A percentile compares a stretch with the other conserved stretches of the same genome.
Conservation (phyloP, 306 rosid species). For the Sicyos baderoa region DNA sequence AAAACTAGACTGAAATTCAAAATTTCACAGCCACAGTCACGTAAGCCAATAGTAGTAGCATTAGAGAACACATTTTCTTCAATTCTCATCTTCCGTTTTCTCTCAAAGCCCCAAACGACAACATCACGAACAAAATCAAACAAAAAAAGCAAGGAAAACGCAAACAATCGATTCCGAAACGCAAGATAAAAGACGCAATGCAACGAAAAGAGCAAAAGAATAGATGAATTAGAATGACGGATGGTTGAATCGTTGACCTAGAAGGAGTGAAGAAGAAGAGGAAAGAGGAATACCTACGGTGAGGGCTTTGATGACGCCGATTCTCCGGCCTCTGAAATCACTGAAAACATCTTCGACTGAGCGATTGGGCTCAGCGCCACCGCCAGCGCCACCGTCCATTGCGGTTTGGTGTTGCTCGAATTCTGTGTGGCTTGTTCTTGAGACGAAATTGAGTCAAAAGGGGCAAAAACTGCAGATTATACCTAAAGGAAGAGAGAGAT, state of each 20-base stretch:
- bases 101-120: too few relatives aligned
- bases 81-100: neutral
- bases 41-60: neutral
- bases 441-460: constrained; percentile 10
- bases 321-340: constrained; percentile 87
- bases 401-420: neutral
- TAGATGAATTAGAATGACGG: neutral
- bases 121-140: too few relatives aligned
- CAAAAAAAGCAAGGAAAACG: neutral
- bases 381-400: constrained; percentile 45
- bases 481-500: neutral
- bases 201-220: neutral
- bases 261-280: neutral
- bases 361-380: constrained; percentile 55
- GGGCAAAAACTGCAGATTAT: constrained; percentile 8
- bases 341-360: constrained; percentile 86
- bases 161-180: neutral
- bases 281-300: constrained; percentile 44
- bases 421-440: neutral
- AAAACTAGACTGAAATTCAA: constrained; percentile 8
- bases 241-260: neutral
- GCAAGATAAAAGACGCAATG: neutral
- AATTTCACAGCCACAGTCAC: neutral
- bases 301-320: constrained; percentile 76
- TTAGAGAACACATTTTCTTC: neutral